phyloP scores from a whole-genome alignment of 805 yeast genomes.

The Metschnikowia noctiluminum region DNA sequence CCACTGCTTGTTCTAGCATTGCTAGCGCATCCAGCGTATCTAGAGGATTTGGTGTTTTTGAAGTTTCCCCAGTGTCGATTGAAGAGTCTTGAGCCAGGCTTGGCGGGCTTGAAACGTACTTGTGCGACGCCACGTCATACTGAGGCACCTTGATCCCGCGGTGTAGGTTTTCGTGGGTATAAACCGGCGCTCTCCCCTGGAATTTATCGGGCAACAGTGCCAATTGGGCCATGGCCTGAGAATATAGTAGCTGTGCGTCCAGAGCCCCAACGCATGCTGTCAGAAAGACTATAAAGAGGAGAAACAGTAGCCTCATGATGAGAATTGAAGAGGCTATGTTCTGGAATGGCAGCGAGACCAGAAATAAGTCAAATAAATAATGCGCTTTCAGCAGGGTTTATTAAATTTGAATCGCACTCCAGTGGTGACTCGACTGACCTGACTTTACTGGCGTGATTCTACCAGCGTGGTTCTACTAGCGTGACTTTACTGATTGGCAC shows the following conservation, averaged over 20 bases:
- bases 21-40: conserved; percentile 11
- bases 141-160: conserved; percentile 30
- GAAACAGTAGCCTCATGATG: conserved; percentile 5
- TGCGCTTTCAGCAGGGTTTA: too few species aligned
- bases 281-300: not conserved
- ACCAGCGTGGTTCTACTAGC: too few species aligned
- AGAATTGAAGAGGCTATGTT: too few species aligned
- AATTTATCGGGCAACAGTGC: conserved; percentile 12
- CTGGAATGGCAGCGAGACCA: too few species aligned
- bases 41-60: conserved; percentile 1
- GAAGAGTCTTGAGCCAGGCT: not conserved
- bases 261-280: not conserved
- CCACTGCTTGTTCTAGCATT: not conserved
- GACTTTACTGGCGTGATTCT: too few species aligned
- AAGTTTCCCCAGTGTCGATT: not conserved
- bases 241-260: conserved; percentile 6
- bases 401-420: too few species aligned
- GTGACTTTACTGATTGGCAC: too few species aligned
- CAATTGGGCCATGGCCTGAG: conserved; percentile 5
- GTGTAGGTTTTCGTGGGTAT: conserved; percentile 24
- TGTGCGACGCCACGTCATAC: conserved; percentile 13
- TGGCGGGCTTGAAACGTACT: conserved; percentile 2
- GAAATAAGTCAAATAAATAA: too few species aligned
- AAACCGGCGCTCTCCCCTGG: conserved; percentile 14
- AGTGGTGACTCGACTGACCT: too few species aligned